A percentile compares a stretch with the other conserved stretches of the same genome.
These are phyloP conservation scores for Coemansia sp. DNA, from an alignment of 192 early-diverging fungal species.

Conservation along the genomic window DNA sequence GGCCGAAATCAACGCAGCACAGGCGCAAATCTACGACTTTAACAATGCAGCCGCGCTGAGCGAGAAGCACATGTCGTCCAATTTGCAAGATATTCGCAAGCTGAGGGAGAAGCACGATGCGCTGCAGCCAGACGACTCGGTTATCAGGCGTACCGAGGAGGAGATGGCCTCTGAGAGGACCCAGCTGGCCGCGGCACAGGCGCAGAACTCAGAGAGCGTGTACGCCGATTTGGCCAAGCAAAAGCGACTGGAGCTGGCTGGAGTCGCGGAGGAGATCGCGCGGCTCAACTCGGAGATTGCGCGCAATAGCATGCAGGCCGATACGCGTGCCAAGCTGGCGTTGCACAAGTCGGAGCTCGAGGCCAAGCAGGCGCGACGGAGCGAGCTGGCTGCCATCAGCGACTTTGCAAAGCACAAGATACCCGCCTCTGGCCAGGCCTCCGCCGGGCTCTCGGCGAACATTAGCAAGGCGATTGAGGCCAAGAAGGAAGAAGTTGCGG, in stretches of 20 bases:
- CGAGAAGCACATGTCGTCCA: conserved; percentile 23
- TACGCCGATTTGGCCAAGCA: conserved; percentile 36
- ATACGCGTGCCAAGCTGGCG: conserved; percentile 64
- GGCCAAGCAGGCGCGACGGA: conserved; percentile 6
- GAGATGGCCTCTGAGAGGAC: conserved; percentile 41
- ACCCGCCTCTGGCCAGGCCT: not conserved
- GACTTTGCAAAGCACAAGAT: conserved; percentile 17
- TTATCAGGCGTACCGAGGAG: not conserved
- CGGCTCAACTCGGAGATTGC: conserved; percentile 61
- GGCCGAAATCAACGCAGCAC: conserved; percentile 26
- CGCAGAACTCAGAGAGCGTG: conserved; percentile 9
- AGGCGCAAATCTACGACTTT: conserved; percentile 37
- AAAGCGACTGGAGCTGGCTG: conserved; percentile 46
- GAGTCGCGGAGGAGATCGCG: conserved; percentile 50
- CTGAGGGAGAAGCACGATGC: conserved; percentile 26
- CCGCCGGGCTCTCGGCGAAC: conserved; percentile 18
- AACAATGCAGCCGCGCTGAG: conserved; percentile 18
- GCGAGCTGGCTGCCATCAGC: conserved; percentile 3
- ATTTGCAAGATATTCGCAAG: conserved; percentile 17
- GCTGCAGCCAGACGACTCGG: conserved; percentile 16
- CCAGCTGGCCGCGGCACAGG: conserved; percentile 22
- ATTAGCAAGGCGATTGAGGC: conserved; percentile 20
- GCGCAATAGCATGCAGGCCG: conserved; percentile 62
- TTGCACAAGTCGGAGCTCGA: conserved; percentile 61
- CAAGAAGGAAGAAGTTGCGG: conserved; percentile 28